Conservation (phyloP, 1,284 basidiomycete species). For the Ceraceosorus guamensis region DNA sequence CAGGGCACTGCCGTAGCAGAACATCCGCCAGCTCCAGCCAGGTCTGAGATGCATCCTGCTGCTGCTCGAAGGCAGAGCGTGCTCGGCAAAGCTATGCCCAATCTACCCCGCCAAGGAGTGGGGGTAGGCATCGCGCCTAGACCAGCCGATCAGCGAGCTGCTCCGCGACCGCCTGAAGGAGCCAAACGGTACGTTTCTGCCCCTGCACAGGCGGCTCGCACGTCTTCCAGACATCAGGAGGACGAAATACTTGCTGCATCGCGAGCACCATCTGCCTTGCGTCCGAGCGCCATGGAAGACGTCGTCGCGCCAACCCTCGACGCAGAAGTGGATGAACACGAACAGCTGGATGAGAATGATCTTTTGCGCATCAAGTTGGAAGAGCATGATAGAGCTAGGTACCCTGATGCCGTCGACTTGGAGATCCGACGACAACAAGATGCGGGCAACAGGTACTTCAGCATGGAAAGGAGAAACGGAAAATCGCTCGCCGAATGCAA, state of each 20-base stretch:
- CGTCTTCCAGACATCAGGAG: background rate
- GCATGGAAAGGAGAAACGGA: background rate
- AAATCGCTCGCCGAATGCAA: background rate
- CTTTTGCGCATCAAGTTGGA: background rate
- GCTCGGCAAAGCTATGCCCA: too few species aligned
- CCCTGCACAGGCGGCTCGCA: background rate
- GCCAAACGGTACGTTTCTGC: background rate
- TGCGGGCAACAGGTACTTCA: background rate
- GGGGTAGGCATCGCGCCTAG: too few species aligned
- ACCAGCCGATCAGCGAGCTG: background rate
- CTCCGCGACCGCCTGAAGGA: background rate
- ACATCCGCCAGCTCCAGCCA: background rate
- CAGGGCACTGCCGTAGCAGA: background rate
- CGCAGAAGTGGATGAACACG: background rate
- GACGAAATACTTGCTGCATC: background rate
- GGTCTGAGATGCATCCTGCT: background rate
- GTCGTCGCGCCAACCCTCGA: background rate
- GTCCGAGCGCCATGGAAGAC: background rate
- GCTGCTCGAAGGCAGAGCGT: background rate
- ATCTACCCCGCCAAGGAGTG: too few species aligned
- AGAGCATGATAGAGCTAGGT: constrained; percentile 4
- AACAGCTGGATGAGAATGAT: background rate
- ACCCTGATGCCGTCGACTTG: background rate
- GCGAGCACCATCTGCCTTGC: background rate
- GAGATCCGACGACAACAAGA: constrained; percentile 3